A percentile compares a stretch with the other conserved stretches of the same genome.
Evolutionary conservation across 768 basidiomycete species (phyloP).

Genomic region (Mycena filopes): DNA sequence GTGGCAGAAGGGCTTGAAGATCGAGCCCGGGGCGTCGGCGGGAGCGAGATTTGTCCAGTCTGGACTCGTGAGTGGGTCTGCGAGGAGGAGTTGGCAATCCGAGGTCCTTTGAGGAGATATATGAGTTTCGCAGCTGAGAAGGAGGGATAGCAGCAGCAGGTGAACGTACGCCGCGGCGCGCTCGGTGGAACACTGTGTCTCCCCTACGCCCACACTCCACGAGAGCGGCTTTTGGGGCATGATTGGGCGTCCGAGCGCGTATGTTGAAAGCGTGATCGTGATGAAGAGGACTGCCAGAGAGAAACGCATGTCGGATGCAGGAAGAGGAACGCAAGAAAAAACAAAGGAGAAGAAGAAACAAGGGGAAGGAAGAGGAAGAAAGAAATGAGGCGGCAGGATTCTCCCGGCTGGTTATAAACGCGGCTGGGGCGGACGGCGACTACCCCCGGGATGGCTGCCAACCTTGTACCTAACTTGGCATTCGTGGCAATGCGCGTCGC

Average conservation of each 20-base stretch:
- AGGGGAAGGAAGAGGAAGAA: not conserved
- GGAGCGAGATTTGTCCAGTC: slow-evolving; percentile 22
- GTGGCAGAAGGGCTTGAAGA: slow-evolving; percentile 27
- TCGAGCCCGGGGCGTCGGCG: not conserved
- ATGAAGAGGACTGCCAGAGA: not conserved
- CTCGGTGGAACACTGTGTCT: slow-evolving; percentile 21
- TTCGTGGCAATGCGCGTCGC: slow-evolving; percentile 9
- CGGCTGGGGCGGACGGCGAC: not conserved
- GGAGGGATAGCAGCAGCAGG: no score
- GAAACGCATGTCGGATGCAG: slow-evolving; percentile 10
- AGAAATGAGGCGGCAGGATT: not conserved
- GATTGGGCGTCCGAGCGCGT: not conserved
- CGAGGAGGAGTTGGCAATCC: slow-evolving; percentile 20
- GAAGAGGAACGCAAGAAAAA: not conserved
- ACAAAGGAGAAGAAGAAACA: not conserved
- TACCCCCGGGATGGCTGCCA: not conserved
- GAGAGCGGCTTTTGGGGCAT: not conserved
- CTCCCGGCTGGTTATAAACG: not conserved
- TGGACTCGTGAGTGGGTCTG: not conserved
- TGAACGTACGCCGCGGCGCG: slow-evolving; percentile 17
- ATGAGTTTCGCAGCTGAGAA: not conserved
- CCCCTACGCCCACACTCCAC: not conserved
- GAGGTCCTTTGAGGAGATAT: slow-evolving; percentile 2
- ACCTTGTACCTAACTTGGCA: not conserved
- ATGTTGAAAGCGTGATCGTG: not conserved